phyloP scores from a whole-genome alignment of 23 red algal species.

The Gracilariopsis chorda region DNA sequence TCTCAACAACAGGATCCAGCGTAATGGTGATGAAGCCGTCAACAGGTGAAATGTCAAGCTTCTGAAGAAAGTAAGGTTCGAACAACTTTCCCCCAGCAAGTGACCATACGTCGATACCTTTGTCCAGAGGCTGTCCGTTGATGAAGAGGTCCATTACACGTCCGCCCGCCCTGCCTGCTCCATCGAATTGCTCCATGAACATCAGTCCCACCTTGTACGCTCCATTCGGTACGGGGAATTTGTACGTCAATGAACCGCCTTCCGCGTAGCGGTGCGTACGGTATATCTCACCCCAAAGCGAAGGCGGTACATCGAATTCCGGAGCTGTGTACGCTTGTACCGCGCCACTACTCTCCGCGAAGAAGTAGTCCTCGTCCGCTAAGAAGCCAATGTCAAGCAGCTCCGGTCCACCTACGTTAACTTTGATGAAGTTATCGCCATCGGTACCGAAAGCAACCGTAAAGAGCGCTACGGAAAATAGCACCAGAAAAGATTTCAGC shows the following conservation, averaged over 20 bases:
- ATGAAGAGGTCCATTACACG: slow-evolving; percentile 46
- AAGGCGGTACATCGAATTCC: neutral
- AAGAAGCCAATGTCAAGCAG: slow-evolving; percentile 37
- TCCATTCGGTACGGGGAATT: slow-evolving; percentile 38
- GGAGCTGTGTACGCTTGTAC: neutral
- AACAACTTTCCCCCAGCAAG: slow-evolving; percentile 27
- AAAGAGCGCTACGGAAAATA: neutral
- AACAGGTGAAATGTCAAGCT: slow-evolving; percentile 21
- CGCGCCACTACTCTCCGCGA: slow-evolving; percentile 3
- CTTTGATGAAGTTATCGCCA: slow-evolving; percentile 42
- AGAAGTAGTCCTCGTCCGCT: slow-evolving; percentile 34
- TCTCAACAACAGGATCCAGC: slow-evolving; percentile 39
- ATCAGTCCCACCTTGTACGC: slow-evolving; percentile 25
- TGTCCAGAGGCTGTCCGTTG: slow-evolving; percentile 22
- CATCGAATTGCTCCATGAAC: slow-evolving; percentile 56
- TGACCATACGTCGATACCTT: slow-evolving; percentile 41
- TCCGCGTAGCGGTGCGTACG: slow-evolving; percentile 37
- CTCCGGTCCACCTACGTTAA: slow-evolving; percentile 22
- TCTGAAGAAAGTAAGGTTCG: slow-evolving; percentile 52
- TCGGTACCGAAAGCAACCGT: neutral
- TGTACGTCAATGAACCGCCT: slow-evolving; percentile 26
- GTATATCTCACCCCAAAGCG: slow-evolving; percentile 39
- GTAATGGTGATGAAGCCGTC: slow-evolving; percentile 40
- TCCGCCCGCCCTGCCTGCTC: slow-evolving; percentile 14
- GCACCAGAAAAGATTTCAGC: neutral